A percentile compares a stretch with the other conserved stretches of the same genome.
phyloP scores from a whole-genome alignment of 257 asterid species.

The Ballota nigra region DNA sequence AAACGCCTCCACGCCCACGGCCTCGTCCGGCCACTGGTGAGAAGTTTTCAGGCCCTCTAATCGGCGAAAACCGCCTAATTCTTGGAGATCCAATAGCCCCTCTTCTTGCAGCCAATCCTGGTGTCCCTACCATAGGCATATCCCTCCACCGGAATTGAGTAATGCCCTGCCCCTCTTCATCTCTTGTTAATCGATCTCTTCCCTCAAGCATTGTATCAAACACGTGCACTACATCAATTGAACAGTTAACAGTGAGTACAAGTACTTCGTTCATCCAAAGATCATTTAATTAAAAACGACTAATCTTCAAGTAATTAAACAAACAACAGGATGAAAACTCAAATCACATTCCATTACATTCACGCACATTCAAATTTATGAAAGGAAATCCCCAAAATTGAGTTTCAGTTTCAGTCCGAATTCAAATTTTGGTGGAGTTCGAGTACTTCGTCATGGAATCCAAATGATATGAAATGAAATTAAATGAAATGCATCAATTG shows the following conservation, averaged over 20 bases:
- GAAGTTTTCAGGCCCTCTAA: conserved; percentile 38
- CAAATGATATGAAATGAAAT: too few species aligned
- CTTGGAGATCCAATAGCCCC: conserved; percentile 37
- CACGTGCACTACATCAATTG: conserved; percentile 3
- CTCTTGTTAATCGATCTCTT: conserved; percentile 57
- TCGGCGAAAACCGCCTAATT: conserved; percentile 27
- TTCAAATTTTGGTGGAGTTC: too few species aligned
- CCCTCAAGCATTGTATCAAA: conserved; percentile 52
- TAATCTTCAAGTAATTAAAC: background rate
- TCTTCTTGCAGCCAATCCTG: conserved; percentile 25
- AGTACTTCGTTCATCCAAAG: background rate
- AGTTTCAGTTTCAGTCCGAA: too few species aligned
- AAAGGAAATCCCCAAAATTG: background rate
- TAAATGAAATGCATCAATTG: too few species aligned
- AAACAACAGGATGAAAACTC: background rate
- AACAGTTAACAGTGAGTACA: background rate
- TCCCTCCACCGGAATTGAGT: conserved; percentile 57
- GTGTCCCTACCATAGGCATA: conserved; percentile 37
- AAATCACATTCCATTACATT: background rate
- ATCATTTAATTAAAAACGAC: background rate
- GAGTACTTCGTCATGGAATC: too few species aligned
- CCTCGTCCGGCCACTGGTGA: conserved; percentile 41
- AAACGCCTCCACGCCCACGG: conserved; percentile 36
- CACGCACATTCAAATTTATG: background rate
- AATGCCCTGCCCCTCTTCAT: conserved; percentile 29